A percentile compares a stretch with the other conserved stretches of the same genome.
These are phyloP conservation scores for Arabidopsis suecica DNA, from an alignment of 345 rosid species.

Conservation along the genomic window DNA sequence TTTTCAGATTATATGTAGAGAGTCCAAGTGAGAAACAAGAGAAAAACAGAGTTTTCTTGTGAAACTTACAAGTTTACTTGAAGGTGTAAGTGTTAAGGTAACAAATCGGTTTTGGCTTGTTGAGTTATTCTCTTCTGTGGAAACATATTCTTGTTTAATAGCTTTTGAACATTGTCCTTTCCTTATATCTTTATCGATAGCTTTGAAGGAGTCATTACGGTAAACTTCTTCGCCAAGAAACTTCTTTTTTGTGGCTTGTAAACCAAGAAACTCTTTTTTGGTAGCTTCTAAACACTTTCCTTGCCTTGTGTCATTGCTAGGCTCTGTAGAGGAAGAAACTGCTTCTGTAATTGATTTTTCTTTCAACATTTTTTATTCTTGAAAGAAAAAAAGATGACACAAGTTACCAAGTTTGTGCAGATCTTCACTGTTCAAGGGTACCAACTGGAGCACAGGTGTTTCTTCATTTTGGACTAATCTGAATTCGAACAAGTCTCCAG, in stretches of 20 bases:
- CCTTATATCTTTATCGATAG: background rate
- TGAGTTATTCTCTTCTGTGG: background rate
- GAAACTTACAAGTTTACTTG: slow-evolving; percentile 21
- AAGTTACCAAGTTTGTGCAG: background rate
- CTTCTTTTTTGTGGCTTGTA: background rate
- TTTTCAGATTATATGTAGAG: background rate
- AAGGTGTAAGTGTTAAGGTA: background rate
- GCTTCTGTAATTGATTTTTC: background rate
- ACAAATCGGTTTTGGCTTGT: slow-evolving; percentile 17
- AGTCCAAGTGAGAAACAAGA: background rate
- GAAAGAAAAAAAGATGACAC: background rate
- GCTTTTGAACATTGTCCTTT: background rate
- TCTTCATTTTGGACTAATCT: slow-evolving; percentile 21
- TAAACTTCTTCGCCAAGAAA: background rate
- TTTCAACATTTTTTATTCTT: background rate
- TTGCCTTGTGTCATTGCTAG: slow-evolving; percentile 24
- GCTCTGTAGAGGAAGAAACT: background rate
- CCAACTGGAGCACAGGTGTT: slow-evolving; percentile 8
- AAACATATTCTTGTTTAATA: background rate
- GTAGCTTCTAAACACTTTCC: background rate
- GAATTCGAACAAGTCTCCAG: slow-evolving; percentile 19
- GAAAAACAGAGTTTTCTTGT: background rate
- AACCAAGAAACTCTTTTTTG: background rate
- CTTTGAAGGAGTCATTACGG: background rate
- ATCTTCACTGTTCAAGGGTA: background rate